These are phyloP conservation scores for Kentomonas sorsogonicus DNA, from an alignment of 208 protist species.

Conservation along the genomic window DNA sequence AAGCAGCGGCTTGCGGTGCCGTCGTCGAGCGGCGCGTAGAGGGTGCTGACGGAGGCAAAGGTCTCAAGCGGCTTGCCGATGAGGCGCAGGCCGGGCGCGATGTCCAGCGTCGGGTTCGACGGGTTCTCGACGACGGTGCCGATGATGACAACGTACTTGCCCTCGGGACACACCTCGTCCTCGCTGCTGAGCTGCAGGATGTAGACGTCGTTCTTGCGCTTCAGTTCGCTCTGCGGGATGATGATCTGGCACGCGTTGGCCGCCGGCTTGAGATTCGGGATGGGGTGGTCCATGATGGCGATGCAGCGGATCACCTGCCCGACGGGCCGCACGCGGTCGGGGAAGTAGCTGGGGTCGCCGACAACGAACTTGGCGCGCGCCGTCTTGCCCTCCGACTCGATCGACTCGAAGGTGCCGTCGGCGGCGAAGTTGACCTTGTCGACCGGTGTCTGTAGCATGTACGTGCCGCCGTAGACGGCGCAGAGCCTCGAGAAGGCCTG, in stretches of 20 bases:
- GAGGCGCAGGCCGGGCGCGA: conserved; percentile 90
- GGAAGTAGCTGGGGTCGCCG: conserved; percentile 99
- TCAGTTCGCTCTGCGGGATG: conserved; percentile 95
- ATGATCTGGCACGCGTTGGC: conserved; percentile 96
- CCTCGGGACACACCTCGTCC: conserved; percentile 95
- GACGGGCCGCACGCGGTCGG: conserved; percentile 88
- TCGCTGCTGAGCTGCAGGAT: conserved; percentile 89
- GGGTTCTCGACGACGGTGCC: conserved; percentile 96
- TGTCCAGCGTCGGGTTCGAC: conserved; percentile 90
- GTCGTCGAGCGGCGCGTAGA: conserved; percentile 90
- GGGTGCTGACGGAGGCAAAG: conserved; percentile 86
- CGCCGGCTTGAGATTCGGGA: conserved; percentile 68
- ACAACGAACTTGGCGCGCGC: conserved; percentile 94
- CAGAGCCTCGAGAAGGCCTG: conserved; percentile 96
- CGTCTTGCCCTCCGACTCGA: conserved; percentile 83
- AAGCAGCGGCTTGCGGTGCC: conserved; percentile 89
- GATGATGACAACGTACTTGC: conserved; percentile 97
- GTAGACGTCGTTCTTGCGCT: conserved; percentile 97
- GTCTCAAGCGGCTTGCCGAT: conserved; percentile 89
- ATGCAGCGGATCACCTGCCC: conserved; percentile 97
- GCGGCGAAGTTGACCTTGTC: conserved; percentile 95
- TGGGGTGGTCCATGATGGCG: conserved; percentile 95
- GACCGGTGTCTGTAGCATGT: conserved; percentile 98
- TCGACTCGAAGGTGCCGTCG: conserved; percentile 91
- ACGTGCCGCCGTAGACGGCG: conserved; percentile 96